Evolutionary conservation across 2,329 filamentous ascomycete genomes (phyloP).

Genomic region (Cyanodermella asteris): DNA sequence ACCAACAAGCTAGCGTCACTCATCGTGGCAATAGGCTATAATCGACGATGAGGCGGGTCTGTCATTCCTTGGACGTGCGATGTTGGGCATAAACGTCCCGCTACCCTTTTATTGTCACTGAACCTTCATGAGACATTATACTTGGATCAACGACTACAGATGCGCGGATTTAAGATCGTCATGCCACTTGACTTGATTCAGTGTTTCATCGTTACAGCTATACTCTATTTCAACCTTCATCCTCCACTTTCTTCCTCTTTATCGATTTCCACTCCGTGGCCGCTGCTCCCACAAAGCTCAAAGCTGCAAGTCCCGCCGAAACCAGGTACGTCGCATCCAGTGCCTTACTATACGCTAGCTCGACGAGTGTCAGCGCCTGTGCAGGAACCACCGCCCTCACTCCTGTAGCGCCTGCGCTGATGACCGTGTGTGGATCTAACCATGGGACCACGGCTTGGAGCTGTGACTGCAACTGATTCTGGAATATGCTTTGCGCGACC

Average conservation of each 20-base stretch:
- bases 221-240: too few relatives aligned
- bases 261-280: conserved; percentile 34
- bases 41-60: too few relatives aligned
- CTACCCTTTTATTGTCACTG: too few relatives aligned
- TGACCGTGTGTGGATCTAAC: conserved; percentile 14
- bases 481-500: conserved; percentile 10
- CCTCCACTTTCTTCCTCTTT: conserved; percentile 29
- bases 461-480: conserved; percentile 9
- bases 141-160: too few relatives aligned
- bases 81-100: too few relatives aligned
- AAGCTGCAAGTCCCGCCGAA: conserved; percentile 21
- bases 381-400: conserved; percentile 15
- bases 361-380: conserved; percentile 14
- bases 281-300: conserved; percentile 22
- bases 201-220: too few relatives aligned
- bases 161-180: too few relatives aligned
- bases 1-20: too few relatives aligned
- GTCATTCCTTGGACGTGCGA: too few relatives aligned
- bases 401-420: conserved; percentile 21
- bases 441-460: background rate
- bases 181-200: too few relatives aligned
- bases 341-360: conserved; percentile 20
- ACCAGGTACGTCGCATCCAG: conserved; percentile 21
- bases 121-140: too few relatives aligned
- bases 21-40: too few relatives aligned